phyloP scores from a whole-genome alignment of 1,139 yeast species.

The Yamadazyma buinensis region DNA sequence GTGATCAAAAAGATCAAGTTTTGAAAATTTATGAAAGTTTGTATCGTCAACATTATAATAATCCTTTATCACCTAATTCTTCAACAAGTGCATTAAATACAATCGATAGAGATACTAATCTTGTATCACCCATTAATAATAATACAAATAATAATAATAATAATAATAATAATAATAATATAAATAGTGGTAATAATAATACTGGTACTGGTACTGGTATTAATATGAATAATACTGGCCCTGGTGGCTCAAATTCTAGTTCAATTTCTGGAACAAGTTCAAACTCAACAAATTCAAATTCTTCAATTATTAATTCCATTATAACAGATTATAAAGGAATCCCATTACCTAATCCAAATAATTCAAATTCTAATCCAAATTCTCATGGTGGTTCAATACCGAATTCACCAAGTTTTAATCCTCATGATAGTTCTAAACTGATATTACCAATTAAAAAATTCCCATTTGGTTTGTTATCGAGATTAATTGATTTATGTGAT shows the following conservation, averaged over 20 bases:
- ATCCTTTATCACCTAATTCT: constrained; percentile 6
- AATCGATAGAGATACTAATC: no score
- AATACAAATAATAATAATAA: background rate
- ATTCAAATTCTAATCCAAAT: constrained; percentile 3
- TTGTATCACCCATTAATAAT: background rate
- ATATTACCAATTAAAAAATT: constrained; percentile 39
- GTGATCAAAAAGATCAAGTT: constrained; percentile 66
- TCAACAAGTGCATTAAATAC: constrained; percentile 8
- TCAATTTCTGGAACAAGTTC: no score
- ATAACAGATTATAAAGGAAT: constrained; percentile 58
- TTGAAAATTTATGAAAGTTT: constrained; percentile 41
- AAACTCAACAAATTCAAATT: no score
- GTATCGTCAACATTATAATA: constrained; percentile 16
- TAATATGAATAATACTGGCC: no score
- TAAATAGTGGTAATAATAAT: no score
- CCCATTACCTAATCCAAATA: constrained; percentile 39
- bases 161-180: background rate
- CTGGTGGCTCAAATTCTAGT: background rate
- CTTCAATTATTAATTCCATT: constrained; percentile 1
- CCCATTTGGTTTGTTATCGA: constrained; percentile 65
- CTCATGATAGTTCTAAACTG: constrained; percentile 15
- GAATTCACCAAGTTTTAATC: constrained; percentile 6
- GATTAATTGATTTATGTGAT: constrained; percentile 66
- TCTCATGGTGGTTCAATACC: constrained; percentile 1
- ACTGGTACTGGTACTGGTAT: no score